Evolutionary conservation across 768 basidiomycete species (phyloP).

Genomic region (Termitomyces bulborhizus): DNA sequence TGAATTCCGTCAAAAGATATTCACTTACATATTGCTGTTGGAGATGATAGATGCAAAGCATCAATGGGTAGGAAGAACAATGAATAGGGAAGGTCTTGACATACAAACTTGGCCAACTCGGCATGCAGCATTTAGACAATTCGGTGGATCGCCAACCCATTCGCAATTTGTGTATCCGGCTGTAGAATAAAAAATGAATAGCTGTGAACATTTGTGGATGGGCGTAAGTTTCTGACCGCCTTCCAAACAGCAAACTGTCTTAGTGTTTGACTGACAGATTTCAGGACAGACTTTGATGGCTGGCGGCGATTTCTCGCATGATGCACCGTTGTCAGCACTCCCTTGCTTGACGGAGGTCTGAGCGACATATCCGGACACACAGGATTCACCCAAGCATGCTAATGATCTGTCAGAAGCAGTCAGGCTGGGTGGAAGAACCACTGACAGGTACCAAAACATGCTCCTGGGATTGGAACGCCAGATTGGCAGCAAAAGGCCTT

Average conservation of each 20-base stretch:
- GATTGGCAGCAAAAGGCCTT: background rate
- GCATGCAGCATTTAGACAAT: background rate
- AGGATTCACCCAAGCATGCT: background rate
- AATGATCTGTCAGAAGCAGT: background rate
- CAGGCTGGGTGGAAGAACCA: background rate
- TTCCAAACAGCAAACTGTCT: background rate
- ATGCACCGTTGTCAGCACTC: background rate
- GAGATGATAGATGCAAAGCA: background rate
- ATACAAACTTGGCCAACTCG: background rate
- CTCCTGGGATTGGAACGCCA: background rate
- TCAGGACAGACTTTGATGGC: background rate
- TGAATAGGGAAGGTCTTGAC: background rate
- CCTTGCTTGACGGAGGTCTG: background rate
- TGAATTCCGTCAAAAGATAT: background rate
- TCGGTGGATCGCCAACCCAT: constrained; percentile 1
- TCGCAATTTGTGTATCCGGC: background rate
- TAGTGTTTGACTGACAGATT: background rate
- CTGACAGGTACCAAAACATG: background rate
- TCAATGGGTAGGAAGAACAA: background rate
- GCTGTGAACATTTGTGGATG: background rate
- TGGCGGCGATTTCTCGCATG: background rate
- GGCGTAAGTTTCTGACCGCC: background rate
- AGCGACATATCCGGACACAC: background rate
- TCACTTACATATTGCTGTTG: background rate
- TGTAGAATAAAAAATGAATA: background rate